These are phyloP conservation scores for Colletotrichum falcatum DNA, from an alignment of 2,329 filamentous ascomycete genomes.

Conservation along the genomic window DNA sequence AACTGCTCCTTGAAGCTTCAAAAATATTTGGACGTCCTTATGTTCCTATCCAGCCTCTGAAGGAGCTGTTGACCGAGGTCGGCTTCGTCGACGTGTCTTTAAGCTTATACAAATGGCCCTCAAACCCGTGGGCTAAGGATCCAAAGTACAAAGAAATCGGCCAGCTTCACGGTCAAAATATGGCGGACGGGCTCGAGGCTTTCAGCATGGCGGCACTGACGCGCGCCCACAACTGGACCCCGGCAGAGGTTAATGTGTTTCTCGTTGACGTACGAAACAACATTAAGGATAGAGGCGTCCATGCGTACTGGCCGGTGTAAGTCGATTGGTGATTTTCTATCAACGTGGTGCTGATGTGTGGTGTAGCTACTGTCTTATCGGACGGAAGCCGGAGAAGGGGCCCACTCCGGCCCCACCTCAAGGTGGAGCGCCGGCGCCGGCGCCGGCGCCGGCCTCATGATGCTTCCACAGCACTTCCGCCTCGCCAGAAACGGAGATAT, in stretches of 20 bases:
- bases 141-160: constrained; percentile 64
- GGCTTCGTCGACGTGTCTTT: constrained; percentile 66
- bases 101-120: constrained; percentile 61
- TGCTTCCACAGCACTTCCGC: neutral
- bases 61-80: constrained; percentile 58
- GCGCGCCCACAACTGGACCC: constrained; percentile 47
- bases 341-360: neutral
- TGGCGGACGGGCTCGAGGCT: constrained; percentile 47
- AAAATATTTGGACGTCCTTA: constrained; percentile 48
- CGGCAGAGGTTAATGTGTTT: constrained; percentile 48
- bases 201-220: constrained; percentile 47
- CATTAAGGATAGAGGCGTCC: constrained; percentile 46
- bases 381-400: constrained; percentile 6
- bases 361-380: constrained; percentile 1
- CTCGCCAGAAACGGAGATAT: neutral
- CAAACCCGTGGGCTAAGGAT: constrained; percentile 64
- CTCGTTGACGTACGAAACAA: constrained; percentile 49
- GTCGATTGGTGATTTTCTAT: neutral
- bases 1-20: constrained; percentile 48
- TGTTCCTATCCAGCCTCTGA: constrained; percentile 28
- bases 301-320: constrained; percentile 50
- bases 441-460: neutral
- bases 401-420: neutral
- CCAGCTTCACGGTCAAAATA: constrained; percentile 47
- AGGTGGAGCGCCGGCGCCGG: neutral